Percentiles rank a stretch among this genome's conserved stretches.
Evolutionary conservation across 2,329 filamentous ascomycete species (phyloP).

Genomic region (Macrophomina pseudophaseolina): DNA sequence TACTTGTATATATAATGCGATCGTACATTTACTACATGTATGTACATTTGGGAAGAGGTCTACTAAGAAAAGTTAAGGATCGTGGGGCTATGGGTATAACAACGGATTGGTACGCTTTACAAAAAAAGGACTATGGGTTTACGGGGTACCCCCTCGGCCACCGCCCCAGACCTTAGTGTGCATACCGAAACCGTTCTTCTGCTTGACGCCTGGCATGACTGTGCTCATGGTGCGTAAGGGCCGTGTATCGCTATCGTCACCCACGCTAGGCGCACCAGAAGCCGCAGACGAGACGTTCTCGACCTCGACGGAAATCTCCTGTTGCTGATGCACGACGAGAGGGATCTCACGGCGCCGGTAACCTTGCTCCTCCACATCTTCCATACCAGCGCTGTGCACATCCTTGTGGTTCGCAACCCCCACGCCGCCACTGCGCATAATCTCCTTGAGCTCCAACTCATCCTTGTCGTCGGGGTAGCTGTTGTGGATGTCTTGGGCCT

Average conservation of each 20-base stretch:
- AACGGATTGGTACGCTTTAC: no score
- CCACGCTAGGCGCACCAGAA: constrained; percentile 10
- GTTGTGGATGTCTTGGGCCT: not conserved
- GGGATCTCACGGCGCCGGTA: not conserved
- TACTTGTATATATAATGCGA: no score
- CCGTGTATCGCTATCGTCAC: constrained; percentile 9
- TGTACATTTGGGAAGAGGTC: no score
- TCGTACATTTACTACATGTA: no score
- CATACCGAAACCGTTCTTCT: constrained; percentile 12
- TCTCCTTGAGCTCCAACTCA: not conserved
- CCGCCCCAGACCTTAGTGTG: constrained; percentile 15
- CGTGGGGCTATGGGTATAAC: no score
- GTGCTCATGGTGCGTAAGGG: constrained; percentile 5
- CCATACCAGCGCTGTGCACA: not conserved
- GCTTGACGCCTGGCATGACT: not conserved
- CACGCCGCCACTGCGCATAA: constrained; percentile 15
- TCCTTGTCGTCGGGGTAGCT: not conserved
- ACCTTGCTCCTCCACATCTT: not conserved
- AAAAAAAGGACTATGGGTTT: not conserved
- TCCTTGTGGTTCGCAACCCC: not conserved
- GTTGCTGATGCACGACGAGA: constrained; percentile 10
- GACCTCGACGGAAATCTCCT: constrained; percentile 7
- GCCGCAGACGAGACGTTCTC: not conserved
- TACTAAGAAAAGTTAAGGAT: no score
- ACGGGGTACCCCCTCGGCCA: not conserved